A percentile compares a stretch with the other conserved stretches of the same genome.
phyloP scores from a whole-genome alignment of 495 filamentous ascomycete species.

The Penicillium diatomitis region DNA sequence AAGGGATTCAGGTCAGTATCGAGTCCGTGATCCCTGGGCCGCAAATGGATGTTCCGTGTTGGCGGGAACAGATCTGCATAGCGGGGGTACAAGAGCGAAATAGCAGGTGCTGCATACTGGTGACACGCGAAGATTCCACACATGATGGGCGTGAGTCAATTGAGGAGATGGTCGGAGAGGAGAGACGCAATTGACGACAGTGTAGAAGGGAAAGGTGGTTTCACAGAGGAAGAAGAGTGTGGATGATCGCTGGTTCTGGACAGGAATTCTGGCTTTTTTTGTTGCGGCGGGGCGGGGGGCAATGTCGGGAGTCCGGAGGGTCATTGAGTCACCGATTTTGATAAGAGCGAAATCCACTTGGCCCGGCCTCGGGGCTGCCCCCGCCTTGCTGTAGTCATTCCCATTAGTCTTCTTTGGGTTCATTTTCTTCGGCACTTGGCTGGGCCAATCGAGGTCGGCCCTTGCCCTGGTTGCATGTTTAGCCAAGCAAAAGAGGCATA shows the following conservation, averaged over 20 bases:
- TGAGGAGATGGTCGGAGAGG: constrained; percentile 3
- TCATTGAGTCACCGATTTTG: constrained; percentile 35
- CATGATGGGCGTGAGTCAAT: constrained; percentile 32
- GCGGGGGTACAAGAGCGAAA: constrained; percentile 6
- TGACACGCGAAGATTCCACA: constrained; percentile 95
- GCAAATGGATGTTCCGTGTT: neutral
- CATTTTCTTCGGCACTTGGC: too few relatives aligned
- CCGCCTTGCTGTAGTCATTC: too few relatives aligned
- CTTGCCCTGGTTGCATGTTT: too few relatives aligned
- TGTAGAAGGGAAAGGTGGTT: too few relatives aligned
- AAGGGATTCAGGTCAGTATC: constrained; percentile 15
- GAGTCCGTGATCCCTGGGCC: constrained; percentile 5
- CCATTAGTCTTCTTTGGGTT: too few relatives aligned
- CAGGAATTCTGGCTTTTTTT: constrained; percentile 17
- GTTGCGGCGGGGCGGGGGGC: constrained; percentile 31
- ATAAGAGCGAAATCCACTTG: too few relatives aligned
- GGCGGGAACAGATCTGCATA: constrained; percentile 3
- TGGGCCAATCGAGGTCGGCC: too few relatives aligned
- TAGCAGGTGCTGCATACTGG: constrained; percentile 47
- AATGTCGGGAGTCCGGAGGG: constrained; percentile 26
- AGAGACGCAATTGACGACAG: constrained; percentile 13
- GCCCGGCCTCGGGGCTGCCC: too few relatives aligned
- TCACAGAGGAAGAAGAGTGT: too few relatives aligned
- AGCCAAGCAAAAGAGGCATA: too few relatives aligned
- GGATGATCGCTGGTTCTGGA: constrained; percentile 1